A percentile compares a stretch with the other conserved stretches of the same genome.
phyloP scores from a whole-genome alignment of 805 yeast species.

The Ogataea sp. region DNA sequence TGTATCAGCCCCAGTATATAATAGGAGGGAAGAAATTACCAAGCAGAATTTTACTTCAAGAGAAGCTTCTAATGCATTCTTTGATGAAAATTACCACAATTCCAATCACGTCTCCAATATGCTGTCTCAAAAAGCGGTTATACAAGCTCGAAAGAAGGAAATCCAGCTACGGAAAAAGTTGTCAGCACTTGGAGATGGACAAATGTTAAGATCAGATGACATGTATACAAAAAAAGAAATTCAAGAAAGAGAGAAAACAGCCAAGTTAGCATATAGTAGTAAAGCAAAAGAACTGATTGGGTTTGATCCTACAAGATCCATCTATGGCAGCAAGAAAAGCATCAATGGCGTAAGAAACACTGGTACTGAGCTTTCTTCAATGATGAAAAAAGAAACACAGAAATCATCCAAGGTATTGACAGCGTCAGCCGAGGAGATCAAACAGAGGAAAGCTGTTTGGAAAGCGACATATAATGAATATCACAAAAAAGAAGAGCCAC shows the following conservation, averaged over 20 bases:
- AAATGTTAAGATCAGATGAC: slow-evolving; percentile 7
- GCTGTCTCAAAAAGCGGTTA: slow-evolving; percentile 27
- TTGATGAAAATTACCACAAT: slow-evolving; percentile 39
- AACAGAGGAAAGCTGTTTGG: background rate
- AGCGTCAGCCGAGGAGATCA: background rate
- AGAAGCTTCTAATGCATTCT: slow-evolving; percentile 41
- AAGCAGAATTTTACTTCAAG: slow-evolving; percentile 29
- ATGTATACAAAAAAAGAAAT: slow-evolving; percentile 14
- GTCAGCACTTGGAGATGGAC: slow-evolving; percentile 18
- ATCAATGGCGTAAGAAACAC: background rate
- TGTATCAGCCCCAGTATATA: slow-evolving; percentile 16
- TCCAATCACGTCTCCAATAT: slow-evolving; percentile 36
- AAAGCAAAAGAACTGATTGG: slow-evolving; percentile 20
- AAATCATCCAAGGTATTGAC: background rate
- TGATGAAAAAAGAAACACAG: slow-evolving; percentile 9
- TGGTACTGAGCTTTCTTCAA: slow-evolving; percentile 2
- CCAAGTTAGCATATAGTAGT: slow-evolving; percentile 18
- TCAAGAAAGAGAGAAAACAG: slow-evolving; percentile 13
- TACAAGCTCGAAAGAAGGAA: slow-evolving; percentile 30
- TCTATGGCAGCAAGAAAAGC: slow-evolving; percentile 8
- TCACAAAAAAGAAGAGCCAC: background rate
- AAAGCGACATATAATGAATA: background rate
- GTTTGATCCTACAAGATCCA: slow-evolving; percentile 19
- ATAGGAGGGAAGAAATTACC: slow-evolving; percentile 11
- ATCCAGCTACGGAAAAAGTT: slow-evolving; percentile 23